Evolutionary conservation across 441 rosid genomes (phyloP).

Genomic region (Adansonia rubrostipa): DNA sequence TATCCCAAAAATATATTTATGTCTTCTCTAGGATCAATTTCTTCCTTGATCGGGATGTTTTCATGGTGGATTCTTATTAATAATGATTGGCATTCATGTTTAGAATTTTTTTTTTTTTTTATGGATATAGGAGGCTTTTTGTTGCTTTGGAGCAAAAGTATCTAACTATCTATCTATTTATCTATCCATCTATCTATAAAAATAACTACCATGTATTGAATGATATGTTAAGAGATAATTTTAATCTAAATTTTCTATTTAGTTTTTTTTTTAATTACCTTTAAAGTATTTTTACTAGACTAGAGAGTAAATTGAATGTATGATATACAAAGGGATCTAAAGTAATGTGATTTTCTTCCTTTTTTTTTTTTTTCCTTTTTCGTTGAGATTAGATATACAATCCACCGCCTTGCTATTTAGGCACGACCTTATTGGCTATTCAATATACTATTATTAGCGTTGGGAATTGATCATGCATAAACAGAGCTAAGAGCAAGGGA

Average conservation of each 20-base stretch:
- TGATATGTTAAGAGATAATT: not conserved
- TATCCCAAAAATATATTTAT: not conserved
- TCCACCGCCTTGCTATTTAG: not conserved
- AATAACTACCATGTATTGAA: not conserved
- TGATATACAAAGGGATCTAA: not conserved
- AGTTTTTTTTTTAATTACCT: not conserved
- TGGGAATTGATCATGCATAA: no score
- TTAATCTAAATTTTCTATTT: not conserved
- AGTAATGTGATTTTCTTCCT: not conserved
- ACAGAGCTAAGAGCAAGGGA: no score
- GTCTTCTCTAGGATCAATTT: constrained; percentile 6
- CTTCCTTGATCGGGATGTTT: not conserved
- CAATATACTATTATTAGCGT: no score
- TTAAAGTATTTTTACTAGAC: not conserved
- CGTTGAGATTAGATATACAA: not conserved
- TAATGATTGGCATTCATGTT: not conserved
- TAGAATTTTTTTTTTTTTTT: not conserved
- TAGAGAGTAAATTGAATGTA: not conserved
- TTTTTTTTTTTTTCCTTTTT: not conserved
- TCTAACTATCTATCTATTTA: no score
- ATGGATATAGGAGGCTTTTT: no score
- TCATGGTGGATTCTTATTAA: not conserved
- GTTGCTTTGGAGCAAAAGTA: no score
- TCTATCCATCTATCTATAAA: no score
- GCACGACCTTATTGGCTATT: not conserved